Percentiles rank a stretch among this genome's conserved stretches.
Evolutionary conservation across 257 asterid species (phyloP).

Genomic region (Solanum piurae): DNA sequence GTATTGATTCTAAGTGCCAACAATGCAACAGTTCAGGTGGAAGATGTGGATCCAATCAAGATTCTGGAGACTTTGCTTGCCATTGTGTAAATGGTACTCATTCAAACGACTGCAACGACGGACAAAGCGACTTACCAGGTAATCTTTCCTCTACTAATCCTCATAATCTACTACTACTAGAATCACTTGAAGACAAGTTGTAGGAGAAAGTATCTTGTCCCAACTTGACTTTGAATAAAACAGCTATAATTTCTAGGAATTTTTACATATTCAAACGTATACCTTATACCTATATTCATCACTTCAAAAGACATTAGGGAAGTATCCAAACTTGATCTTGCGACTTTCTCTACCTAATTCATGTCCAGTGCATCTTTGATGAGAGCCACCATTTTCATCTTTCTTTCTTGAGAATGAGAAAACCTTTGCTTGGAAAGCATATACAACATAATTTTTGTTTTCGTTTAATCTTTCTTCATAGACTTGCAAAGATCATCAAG

Average conservation of each 20-base stretch:
- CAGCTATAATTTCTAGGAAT: background rate
- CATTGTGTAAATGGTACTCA: conserved; percentile 6
- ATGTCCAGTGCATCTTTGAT: background rate
- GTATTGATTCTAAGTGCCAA: background rate
- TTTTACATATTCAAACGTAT: background rate
- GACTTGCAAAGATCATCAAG: background rate
- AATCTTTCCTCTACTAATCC: background rate
- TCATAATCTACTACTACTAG: background rate
- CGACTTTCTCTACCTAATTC: background rate
- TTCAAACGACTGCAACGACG: conserved; percentile 3
- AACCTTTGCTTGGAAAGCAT: background rate
- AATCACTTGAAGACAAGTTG: background rate
- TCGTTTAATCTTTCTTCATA: background rate
- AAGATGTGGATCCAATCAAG: conserved; percentile 29
- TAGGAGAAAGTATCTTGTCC: background rate
- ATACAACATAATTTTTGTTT: background rate
- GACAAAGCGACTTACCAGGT: background rate
- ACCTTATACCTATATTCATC: background rate
- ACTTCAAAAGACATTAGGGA: background rate
- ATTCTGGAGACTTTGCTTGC: conserved; percentile 18
- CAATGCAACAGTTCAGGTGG: conserved; percentile 28
- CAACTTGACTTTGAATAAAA: background rate
- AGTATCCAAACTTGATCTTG: background rate
- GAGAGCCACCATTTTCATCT: background rate
- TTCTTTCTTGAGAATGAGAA: background rate